Evolutionary conservation across 306 rosid genomes (phyloP), one percentile per base, ranked within the genome.

Genomic region (Cicer yamashitae): DNA sequence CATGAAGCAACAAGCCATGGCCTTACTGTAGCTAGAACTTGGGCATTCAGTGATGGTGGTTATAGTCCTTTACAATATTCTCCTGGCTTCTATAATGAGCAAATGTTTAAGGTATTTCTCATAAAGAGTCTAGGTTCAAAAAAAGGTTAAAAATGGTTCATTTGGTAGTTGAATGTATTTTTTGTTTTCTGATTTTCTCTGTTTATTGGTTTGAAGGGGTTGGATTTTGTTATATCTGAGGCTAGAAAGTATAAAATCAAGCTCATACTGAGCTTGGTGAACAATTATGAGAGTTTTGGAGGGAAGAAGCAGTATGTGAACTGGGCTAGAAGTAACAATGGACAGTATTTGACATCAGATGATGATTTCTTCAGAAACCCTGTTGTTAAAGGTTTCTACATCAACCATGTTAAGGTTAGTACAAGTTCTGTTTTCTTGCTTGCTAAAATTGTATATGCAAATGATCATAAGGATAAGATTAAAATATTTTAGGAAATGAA

Each of bases 41-140:
- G 98, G 97, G 98, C 97, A 14, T 94, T 94, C 77, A 88, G 92
- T 77, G 98, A 94, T 78, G 97, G 97, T 7, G 98, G 92, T 41
- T 90, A 93, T 71, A 89, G 89, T 38, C 88, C 98, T 39, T 87
- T 94, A 10, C 96, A 94, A 73, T 86, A 80, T 75, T 81, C 97
- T 47, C 97, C 98, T 75, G 98, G 98, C 76, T 89, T 74, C 78
- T 91, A 94, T 66, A 89, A 94, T 74, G 96, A 94, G 61, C 91
- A 91, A 78, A 86, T 78, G 86, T 94, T 94, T 79, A 82, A 86
- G 90, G 98, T 93, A 51, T 59, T 51, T 59, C 43, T 73, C 57
- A 39, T 22, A 7, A 47, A 40, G 2, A 6, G 44, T 30, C 8
- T 22, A 40, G 5, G 5, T n/a, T n/a, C 9, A 14, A 22, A 58